These are phyloP conservation scores for Thalassiosira pacifica DNA, from an alignment of 352 stramenopile genomes.

Conservation along the genomic window DNA sequence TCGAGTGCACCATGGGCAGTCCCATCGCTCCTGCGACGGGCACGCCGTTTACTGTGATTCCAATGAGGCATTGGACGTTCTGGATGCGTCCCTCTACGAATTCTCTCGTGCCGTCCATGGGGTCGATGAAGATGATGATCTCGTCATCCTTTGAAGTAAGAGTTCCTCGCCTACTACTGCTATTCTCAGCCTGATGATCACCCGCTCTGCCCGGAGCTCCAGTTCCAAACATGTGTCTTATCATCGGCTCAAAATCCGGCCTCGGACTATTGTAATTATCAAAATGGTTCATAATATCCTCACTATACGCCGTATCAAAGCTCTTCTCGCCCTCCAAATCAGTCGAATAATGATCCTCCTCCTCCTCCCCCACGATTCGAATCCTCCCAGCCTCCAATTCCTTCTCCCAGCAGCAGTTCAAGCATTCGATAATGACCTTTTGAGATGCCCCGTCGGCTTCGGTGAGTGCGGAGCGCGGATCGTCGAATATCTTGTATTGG, in stretches of 20 bases:
- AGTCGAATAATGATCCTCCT: slow-evolving; percentile 43
- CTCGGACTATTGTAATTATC: slow-evolving; percentile 45
- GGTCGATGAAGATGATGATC: slow-evolving; percentile 83
- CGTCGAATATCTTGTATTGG: slow-evolving; percentile 32
- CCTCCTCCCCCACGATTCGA: slow-evolving; percentile 75
- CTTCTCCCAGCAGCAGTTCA: slow-evolving; percentile 52
- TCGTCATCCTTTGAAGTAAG: slow-evolving; percentile 41
- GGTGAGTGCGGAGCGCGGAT: slow-evolving; percentile 72
- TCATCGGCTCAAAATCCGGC: slow-evolving; percentile 44
- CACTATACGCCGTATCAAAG: slow-evolving; percentile 23
- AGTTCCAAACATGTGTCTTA: slow-evolving; percentile 36
- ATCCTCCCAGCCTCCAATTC: slow-evolving; percentile 31
- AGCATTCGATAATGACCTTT: slow-evolving; percentile 55
- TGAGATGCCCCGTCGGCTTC: slow-evolving; percentile 71
- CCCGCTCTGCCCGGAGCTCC: background rate
- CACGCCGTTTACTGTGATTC: slow-evolving; percentile 72
- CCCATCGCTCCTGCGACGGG: slow-evolving; percentile 78
- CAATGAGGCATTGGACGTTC: slow-evolving; percentile 77
- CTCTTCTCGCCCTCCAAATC: slow-evolving; percentile 15
- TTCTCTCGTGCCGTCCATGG: slow-evolving; percentile 79
- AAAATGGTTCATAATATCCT: slow-evolving; percentile 35
- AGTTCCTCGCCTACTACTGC: background rate
- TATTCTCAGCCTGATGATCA: slow-evolving; percentile 4
- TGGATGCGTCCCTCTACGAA: slow-evolving; percentile 77
- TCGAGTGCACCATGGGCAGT: slow-evolving; percentile 74